These are phyloP conservation scores for Suhomyces panamericanus DNA, from an alignment of 1,139 yeast species.

Conservation along the genomic window DNA sequence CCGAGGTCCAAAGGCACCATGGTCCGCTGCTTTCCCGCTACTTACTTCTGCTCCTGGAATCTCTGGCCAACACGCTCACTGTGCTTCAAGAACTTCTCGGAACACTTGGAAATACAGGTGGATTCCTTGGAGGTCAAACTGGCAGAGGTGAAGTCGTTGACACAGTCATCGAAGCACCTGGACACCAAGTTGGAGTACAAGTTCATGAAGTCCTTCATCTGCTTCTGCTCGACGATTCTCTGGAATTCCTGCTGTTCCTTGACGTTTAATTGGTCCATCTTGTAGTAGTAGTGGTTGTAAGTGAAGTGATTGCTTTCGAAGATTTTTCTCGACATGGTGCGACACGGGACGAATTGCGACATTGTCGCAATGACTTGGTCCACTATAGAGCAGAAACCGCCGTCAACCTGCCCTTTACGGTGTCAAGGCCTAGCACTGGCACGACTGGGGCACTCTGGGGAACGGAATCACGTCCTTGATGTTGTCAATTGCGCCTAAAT, in stretches of 20 bases:
- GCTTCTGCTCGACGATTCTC: constrained; percentile 93
- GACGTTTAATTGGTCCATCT: constrained; percentile 79
- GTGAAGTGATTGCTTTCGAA: constrained; percentile 2
- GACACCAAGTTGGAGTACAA: constrained; percentile 91
- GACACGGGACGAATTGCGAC: not conserved
- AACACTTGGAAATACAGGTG: constrained; percentile 83
- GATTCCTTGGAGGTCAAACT: constrained; percentile 82
- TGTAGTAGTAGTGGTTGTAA: constrained; percentile 10
- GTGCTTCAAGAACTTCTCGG: constrained; percentile 97
- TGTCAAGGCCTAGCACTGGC: constrained; percentile 28
- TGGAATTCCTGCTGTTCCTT: constrained; percentile 97
- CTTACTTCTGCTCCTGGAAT: constrained; percentile 91
- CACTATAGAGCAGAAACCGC: not conserved
- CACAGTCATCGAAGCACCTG: constrained; percentile 96
- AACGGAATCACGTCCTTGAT: constrained; percentile 86
- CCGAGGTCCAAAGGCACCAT: too few relatives aligned
- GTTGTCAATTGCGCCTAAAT: constrained; percentile 70
- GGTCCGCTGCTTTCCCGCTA: not conserved
- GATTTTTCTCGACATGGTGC: constrained; percentile 6
- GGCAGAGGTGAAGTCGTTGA: constrained; percentile 94
- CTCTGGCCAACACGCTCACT: constrained; percentile 98
- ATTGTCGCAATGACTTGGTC: not conserved
- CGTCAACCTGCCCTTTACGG: too few relatives aligned
- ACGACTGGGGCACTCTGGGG: constrained; percentile 50
- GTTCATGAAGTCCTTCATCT: constrained; percentile 98